Percentiles rank a stretch among this genome's conserved stretches.
Evolutionary conservation across 306 rosid species (phyloP).

Genomic region (Neltuma alba): DNA sequence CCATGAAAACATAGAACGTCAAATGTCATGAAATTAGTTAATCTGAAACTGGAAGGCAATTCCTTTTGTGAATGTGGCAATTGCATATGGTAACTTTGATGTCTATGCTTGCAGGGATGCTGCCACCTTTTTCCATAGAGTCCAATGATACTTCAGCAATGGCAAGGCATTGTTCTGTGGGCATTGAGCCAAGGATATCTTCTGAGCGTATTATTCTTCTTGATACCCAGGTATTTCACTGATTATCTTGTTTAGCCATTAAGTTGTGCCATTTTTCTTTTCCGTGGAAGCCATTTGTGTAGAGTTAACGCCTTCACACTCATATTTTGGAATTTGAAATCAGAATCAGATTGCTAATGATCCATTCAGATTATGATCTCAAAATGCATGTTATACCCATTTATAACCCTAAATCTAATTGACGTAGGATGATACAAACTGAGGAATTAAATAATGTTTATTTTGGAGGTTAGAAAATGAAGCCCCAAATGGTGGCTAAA

Average conservation of each 20-base stretch:
- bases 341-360: not conserved
- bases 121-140: conserved; percentile 70
- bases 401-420: not conserved
- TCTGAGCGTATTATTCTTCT: conserved; percentile 85
- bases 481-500: not conserved
- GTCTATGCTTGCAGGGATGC: conserved; percentile 62
- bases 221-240: conserved; percentile 71
- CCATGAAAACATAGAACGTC: not conserved
- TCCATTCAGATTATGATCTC: not conserved
- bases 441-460: not conserved
- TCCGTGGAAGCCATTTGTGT: not conserved
- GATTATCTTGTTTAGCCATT: not conserved
- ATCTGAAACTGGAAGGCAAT: not conserved
- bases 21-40: not conserved
- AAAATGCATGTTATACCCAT: not conserved
- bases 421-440: not conserved
- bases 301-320: not conserved
- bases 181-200: conserved; percentile 87
- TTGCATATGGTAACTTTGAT: conserved; percentile 27
- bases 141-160: conserved; percentile 73
- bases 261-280: not conserved
- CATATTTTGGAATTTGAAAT: not conserved
- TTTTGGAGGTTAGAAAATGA: not conserved
- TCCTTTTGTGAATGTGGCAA: not conserved
- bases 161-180: conserved; percentile 87